These are phyloP conservation scores for Fusarium sterilihyphosum DNA, from an alignment of 2,329 filamentous ascomycete species.

Conservation along the genomic window DNA sequence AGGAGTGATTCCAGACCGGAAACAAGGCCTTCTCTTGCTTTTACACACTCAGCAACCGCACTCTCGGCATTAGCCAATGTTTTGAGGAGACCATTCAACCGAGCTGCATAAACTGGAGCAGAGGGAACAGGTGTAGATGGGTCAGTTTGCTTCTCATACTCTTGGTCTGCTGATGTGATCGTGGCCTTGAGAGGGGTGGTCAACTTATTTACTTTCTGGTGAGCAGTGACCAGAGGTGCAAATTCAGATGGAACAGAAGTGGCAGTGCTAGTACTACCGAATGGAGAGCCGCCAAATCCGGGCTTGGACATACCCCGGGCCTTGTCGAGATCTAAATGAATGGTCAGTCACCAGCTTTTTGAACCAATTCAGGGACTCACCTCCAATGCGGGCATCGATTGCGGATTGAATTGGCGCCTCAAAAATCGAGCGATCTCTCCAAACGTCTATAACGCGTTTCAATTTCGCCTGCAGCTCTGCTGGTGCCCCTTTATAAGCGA, in stretches of 20 bases:
- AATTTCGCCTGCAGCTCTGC: slow-evolving; percentile 89
- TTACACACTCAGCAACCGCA: slow-evolving; percentile 88
- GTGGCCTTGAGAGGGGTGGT: slow-evolving; percentile 73
- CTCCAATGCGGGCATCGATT: slow-evolving; percentile 81
- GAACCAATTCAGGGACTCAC: slow-evolving; percentile 54
- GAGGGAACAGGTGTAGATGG: slow-evolving; percentile 75
- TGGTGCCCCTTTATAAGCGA: slow-evolving; percentile 90
- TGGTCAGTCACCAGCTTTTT: slow-evolving; percentile 21
- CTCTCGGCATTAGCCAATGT: slow-evolving; percentile 87
- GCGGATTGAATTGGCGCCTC: slow-evolving; percentile 81
- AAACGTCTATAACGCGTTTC: slow-evolving; percentile 90
- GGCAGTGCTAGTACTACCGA: slow-evolving; percentile 68
- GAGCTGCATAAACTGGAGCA: slow-evolving; percentile 89
- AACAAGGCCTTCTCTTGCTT: slow-evolving; percentile 81
- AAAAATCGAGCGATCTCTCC: slow-evolving; percentile 88
- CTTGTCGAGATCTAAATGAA: slow-evolving; percentile 69
- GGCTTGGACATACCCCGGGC: slow-evolving; percentile 62
- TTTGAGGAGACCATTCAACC: slow-evolving; percentile 89
- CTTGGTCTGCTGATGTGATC: slow-evolving; percentile 76
- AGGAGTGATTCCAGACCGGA: slow-evolving; percentile 84
- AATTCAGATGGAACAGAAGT: slow-evolving; percentile 79
- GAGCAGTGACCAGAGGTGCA: slow-evolving; percentile 75
- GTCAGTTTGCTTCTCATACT: slow-evolving; percentile 86
- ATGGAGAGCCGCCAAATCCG: slow-evolving; percentile 65
- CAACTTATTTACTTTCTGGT: slow-evolving; percentile 79